Evolutionary conservation across 2,329 filamentous ascomycete species (phyloP).

Genomic region (Phaeosphaeria sp.): DNA sequence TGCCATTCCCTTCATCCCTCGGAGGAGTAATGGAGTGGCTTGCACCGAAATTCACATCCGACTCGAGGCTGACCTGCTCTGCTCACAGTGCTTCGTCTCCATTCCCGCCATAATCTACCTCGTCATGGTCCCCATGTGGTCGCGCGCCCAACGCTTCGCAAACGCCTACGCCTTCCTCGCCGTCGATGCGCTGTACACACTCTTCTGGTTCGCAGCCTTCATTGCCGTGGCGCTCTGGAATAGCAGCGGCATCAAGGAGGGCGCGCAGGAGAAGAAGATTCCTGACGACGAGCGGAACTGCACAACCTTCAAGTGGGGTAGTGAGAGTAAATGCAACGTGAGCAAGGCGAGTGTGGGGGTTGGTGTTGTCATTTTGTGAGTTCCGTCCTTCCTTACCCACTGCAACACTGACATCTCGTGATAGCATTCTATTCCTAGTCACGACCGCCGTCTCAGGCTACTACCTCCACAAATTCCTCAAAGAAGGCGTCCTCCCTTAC

Average conservation of each 20-base stretch:
- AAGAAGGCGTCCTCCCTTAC: conserved; percentile 62
- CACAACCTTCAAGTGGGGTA: conserved; percentile 63
- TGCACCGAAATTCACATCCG: too few relatives aligned
- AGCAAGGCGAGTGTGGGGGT: conserved; percentile 64
- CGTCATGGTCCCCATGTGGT: conserved; percentile 67
- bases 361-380: conserved; percentile 65
- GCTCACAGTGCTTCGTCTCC: conserved; percentile 63
- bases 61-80: conserved; percentile 20
- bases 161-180: conserved; percentile 67
- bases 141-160: conserved; percentile 63
- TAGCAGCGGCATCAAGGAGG: conserved; percentile 59
- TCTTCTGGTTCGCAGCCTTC: conserved; percentile 68
- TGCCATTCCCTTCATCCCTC: too few relatives aligned
- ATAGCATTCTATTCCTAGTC: conserved; percentile 60
- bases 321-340: conserved; percentile 62
- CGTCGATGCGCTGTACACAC: conserved; percentile 59
- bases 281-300: conserved; percentile 56
- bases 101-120: conserved; percentile 66
- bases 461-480: conserved; percentile 63
- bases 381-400: conserved; percentile 6
- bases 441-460: conserved; percentile 63
- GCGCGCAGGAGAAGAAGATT: conserved; percentile 51
- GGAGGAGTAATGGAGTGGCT: too few relatives aligned
- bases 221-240: conserved; percentile 64
- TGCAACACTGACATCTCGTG: not conserved